Base-by-base conservation (phyloP, 2,329 filamentous ascomycete genomes). In the Lojkania enalia region DNA sequence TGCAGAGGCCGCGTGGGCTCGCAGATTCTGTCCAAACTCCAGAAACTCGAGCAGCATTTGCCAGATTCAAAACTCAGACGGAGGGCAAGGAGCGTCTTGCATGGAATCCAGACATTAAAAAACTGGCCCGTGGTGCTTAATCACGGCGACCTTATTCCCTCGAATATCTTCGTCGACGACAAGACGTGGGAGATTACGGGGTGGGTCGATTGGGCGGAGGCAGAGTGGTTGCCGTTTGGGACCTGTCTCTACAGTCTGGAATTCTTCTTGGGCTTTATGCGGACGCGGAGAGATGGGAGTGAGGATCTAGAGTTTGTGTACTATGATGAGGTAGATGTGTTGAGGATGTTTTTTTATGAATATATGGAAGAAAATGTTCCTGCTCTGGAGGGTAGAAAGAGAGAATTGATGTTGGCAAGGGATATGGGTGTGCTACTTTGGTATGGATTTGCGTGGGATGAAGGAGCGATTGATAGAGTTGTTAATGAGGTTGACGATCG, bases 141-240 rank as follows among this genome's bases (percentile, higher is more conserved):
- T 4, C 83, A 86, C 42, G 83, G 83, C 0, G 83, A 86, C 54
- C 64, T 85, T 4, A 66, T 82, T 0, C 71, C 80, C 0, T 72
- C 72, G 2, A 86, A 86, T 47, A 74, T 86, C 32, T 73, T 85
- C 57, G 71, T 83, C 0, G 66, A 75, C 40, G 55, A 66, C 0
- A 43, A 63, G 1, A 72, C 71, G 0, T 78, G 77, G 41, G 42
- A 54, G 2, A 57, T 85, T 5, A 70, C 58, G 0, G 84, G 82
- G 1, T 46, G 86, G 1, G 71, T 86, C 0, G 84, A 86, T 57
- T 86, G 83, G 83, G 80, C 80, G 0, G 83, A 86, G 57, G 81
- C 77, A 0, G 82, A 85, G 57, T 75, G 70, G 47, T 60, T 84
- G 6, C 82, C 82, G 0, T 82, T 84, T 52, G 83, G 83, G 0